These are phyloP conservation scores for Metschnikowia hibisci DNA, from an alignment of 805 yeast species.

Conservation along the genomic window DNA sequence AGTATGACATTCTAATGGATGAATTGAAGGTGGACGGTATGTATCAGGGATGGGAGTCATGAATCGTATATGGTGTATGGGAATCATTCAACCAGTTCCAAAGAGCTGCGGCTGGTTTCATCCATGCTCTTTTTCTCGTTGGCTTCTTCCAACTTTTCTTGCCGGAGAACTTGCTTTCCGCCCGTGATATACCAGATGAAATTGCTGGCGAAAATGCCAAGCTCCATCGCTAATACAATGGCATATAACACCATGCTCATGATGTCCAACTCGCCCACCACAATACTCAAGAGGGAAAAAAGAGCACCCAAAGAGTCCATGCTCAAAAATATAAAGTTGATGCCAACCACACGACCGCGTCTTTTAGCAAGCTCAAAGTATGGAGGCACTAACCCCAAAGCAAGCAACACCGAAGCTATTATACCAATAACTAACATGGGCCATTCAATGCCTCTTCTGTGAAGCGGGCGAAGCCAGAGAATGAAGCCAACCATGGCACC, in stretches of 20 bases:
- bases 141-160: constrained; percentile 20
- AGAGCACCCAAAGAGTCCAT: constrained; percentile 80
- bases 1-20: too few relatives aligned
- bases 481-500: constrained; percentile 71
- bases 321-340: constrained; percentile 72
- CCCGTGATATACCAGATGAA: constrained; percentile 55
- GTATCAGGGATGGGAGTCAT: too few relatives aligned
- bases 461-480: constrained; percentile 59
- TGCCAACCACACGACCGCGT: constrained; percentile 81
- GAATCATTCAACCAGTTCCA: not conserved
- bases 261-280: constrained; percentile 61
- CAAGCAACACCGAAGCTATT: constrained; percentile 70
- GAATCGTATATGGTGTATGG: too few relatives aligned
- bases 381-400: constrained; percentile 81
- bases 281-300: constrained; percentile 59
- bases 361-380: constrained; percentile 79
- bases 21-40: too few relatives aligned
- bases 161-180: constrained; percentile 26
- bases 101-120: not conserved
- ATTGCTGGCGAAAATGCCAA: constrained; percentile 74
- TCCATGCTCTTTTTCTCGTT: not conserved
- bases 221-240: constrained; percentile 67
- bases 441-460: constrained; percentile 55
- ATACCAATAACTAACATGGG: constrained; percentile 79
- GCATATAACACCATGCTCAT: constrained; percentile 76